Evolutionary conservation across 495 filamentous ascomycete species (phyloP), one percentile per base, ranked within the genome.

Genomic region (Penicillium canariense): DNA sequence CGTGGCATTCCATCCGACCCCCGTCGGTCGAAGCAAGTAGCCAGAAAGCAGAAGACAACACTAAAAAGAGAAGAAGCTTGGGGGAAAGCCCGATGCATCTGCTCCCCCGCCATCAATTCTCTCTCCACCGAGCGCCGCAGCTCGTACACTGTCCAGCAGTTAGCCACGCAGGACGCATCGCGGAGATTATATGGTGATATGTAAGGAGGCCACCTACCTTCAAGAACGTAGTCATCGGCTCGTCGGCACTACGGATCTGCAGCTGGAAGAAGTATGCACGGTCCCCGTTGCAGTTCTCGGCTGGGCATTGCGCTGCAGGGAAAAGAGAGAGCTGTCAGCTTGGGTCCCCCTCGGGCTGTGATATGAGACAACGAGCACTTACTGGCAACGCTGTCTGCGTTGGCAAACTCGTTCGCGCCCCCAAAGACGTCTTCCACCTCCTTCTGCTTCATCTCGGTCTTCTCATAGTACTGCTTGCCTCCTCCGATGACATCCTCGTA

Each of bases 191-290:
- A n/a, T n/a, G 11, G 26, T 31, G 7, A n/a, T n/a, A 55, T 44
- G 61, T 50, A 67, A 60, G 55, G 60, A 50, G 26, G 40, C 39
- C 36, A 64, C 78, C 48, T 58, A 92, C 90, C 87, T 89, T 91
- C 69, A 87, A 92, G 72, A 98, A 97, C 35, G 81, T 89, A 43
- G 94, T 98, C 91, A 96, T 96, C 48, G 94, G 94, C 79, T 98
- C 94, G 74, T 98, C 94, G 35, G 95, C 94, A 76, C 90, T 96
- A 53, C 94, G 86, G 74, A 96, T 97, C 81, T 98, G 94, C 62
- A 97, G 84, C 81, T 93, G 88, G 75, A 91, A 95, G 81, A 90
- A 97, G 54, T 89, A 95, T 31, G 95, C 94, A 73, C 88, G 81
- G 44, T 80, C 74, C 27, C 88, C 87, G 54, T 85, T 78, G 74